Evolutionary conservation across 2,329 filamentous ascomycete species (phyloP).

Genomic region (Fusarium sp.): DNA sequence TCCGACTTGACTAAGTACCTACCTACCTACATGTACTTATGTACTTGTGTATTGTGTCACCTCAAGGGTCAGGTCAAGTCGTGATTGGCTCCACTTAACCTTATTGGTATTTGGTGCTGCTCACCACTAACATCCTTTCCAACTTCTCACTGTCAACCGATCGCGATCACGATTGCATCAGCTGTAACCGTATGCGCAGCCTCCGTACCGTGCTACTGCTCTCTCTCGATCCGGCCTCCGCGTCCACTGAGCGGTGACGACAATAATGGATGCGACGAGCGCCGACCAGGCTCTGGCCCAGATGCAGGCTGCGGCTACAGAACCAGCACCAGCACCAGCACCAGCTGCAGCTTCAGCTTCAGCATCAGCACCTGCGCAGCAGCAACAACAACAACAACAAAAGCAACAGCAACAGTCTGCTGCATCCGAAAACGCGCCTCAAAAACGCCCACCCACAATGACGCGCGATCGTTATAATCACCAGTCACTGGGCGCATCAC

Average conservation of each 20-base stretch:
- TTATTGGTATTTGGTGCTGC: conserved; percentile 12
- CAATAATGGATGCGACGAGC: conserved; percentile 43
- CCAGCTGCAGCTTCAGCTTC: too few relatives aligned
- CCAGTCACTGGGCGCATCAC: conserved; percentile 71
- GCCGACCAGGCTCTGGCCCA: conserved; percentile 30
- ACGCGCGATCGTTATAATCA: conserved; percentile 65
- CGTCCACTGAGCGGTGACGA: conserved; percentile 27
- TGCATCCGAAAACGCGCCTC: conserved; percentile 34
- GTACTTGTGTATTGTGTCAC: too few relatives aligned
- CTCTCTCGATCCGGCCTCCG: conserved; percentile 19
- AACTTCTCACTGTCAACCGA: conserved; percentile 30
- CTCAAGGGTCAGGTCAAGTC: not conserved
- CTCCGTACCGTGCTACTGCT: conserved; percentile 12
- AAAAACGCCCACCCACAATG: conserved; percentile 42
- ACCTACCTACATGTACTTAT: too few relatives aligned
- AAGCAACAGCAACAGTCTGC: conserved; percentile 32
- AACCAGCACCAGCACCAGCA: conserved; percentile 14
- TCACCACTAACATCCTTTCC: conserved; percentile 38
- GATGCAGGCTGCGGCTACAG: conserved; percentile 26
- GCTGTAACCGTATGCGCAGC: conserved; percentile 32
- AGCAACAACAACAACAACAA: conserved; percentile 32
- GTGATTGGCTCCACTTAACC: conserved; percentile 32
- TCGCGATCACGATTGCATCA: conserved; percentile 29
- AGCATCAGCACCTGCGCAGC: conserved; percentile 11
- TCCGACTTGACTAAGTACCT: too few relatives aligned